These are phyloP conservation scores for Tolypocladium capitatum DNA, from an alignment of 2,329 filamentous ascomycete genomes.

Conservation along the genomic window DNA sequence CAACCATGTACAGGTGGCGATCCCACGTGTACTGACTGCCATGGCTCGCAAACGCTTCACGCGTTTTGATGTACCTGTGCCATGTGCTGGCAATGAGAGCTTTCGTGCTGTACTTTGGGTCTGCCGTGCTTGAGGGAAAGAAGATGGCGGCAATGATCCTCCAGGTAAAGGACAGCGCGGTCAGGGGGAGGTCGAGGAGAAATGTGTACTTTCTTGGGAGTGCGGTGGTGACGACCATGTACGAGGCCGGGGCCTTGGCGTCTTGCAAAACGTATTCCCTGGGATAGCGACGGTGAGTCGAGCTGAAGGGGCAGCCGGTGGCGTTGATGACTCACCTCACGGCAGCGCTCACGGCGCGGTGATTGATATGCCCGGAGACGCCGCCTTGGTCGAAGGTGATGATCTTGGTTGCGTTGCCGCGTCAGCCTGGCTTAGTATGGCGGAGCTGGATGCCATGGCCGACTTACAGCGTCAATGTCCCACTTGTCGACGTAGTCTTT, in stretches of 20 bases:
- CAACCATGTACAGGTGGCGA: conserved; percentile 22
- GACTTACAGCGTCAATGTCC: conserved; percentile 21
- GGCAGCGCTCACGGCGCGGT: conserved; percentile 24
- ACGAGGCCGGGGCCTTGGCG: conserved; percentile 17
- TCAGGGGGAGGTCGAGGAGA: conserved; percentile 22
- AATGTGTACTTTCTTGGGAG: conserved; percentile 25
- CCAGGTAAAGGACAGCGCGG: conserved; percentile 20
- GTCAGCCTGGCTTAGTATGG: background rate
- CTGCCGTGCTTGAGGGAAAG: conserved; percentile 6
- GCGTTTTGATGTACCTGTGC: conserved; percentile 19
- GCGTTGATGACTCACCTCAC: conserved; percentile 15
- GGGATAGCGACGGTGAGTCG: background rate
- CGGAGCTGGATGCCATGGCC: background rate
- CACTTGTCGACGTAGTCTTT: conserved; percentile 21
- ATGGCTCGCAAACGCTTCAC: conserved; percentile 23
- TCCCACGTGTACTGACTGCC: conserved; percentile 27
- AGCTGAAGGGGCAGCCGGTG: background rate
- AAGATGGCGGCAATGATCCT: conserved; percentile 7
- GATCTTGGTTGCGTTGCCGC: conserved; percentile 17
- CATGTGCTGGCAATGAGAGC: conserved; percentile 23
- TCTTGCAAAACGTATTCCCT: conserved; percentile 16
- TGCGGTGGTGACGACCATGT: conserved; percentile 20
- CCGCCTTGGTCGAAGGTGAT: conserved; percentile 27
- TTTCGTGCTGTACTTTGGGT: conserved; percentile 9
- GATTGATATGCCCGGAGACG: conserved; percentile 26